Conservation (phyloP, 768 basidiomycete species). For the Cystofilobasidium bisporidii region DNA sequence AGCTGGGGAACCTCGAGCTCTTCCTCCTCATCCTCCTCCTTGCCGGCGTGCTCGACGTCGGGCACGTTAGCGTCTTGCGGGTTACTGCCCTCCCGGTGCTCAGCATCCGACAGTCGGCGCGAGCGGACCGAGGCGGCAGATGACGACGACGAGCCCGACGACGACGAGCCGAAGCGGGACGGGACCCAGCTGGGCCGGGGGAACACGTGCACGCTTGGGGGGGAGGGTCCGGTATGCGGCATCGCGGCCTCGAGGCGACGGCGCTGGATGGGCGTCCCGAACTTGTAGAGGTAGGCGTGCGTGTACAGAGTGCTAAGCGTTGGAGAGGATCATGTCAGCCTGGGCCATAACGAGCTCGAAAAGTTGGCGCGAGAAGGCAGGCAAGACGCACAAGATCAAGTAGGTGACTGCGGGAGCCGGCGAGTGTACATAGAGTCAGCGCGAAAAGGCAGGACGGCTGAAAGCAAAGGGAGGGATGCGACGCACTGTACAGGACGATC, state of each 20-base stretch:
- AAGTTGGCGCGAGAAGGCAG: too few species aligned
- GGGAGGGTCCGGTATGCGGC: constrained; percentile 15
- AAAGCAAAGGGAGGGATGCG: too few species aligned
- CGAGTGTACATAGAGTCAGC: too few species aligned
- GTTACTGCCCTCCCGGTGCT: not conserved
- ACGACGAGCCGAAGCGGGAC: constrained; percentile 19
- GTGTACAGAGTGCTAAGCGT: constrained; percentile 12
- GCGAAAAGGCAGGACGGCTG: too few species aligned
- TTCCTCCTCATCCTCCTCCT: constrained; percentile 27
- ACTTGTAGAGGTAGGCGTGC: constrained; percentile 26
- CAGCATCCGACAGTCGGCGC: not conserved
- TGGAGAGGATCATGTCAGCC: not conserved
- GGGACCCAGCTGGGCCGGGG: constrained; percentile 23
- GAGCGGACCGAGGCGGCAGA: constrained; percentile 6
- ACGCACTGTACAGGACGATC: constrained; percentile 20
- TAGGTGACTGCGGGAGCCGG: too few species aligned
- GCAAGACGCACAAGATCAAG: constrained; percentile 17
- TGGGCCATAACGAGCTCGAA: too few species aligned
- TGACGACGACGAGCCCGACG: constrained; percentile 13
- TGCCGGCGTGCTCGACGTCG: not conserved
- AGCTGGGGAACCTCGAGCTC: constrained; percentile 29
- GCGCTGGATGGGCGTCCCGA: constrained; percentile 21
- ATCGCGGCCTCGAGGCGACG: constrained; percentile 10
- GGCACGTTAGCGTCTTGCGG: not conserved
- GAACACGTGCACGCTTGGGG: constrained; percentile 24